Evolutionary conservation across 2,329 filamentous ascomycete species (phyloP).

Genomic region (Xylariaceae sp.): DNA sequence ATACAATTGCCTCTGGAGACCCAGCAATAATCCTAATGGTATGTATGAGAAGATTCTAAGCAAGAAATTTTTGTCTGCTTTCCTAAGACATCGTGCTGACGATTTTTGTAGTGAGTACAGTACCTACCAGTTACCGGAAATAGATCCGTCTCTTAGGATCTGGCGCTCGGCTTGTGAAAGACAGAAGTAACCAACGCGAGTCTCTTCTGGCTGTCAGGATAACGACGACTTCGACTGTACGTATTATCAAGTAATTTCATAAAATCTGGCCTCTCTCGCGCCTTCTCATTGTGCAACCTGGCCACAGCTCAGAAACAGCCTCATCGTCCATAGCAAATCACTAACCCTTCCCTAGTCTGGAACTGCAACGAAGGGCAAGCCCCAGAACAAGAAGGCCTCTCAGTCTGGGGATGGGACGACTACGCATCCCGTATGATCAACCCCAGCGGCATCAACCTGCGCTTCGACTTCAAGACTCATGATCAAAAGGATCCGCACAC

Average conservation of each 20-base stretch:
- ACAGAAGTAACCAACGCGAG: too few relatives aligned
- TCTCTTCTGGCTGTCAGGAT: too few relatives aligned
- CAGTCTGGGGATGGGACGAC: conserved; percentile 1
- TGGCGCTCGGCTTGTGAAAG: neutral
- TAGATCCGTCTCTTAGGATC: neutral
- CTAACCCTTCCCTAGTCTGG: neutral
- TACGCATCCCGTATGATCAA: neutral
- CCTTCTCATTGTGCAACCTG: too few relatives aligned
- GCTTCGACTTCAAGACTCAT: conserved; percentile 3
- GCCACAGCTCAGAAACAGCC: too few relatives aligned
- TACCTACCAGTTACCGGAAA: too few relatives aligned
- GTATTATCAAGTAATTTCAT: too few relatives aligned
- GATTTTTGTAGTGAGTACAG: too few relatives aligned
- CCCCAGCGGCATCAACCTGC: conserved; percentile 3
- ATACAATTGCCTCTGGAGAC: conserved; percentile 2
- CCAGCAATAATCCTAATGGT: conserved; percentile 4
- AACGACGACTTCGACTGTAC: too few relatives aligned
- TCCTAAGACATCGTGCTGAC: too few relatives aligned
- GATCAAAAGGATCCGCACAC: neutral
- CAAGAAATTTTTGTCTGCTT: too few relatives aligned
- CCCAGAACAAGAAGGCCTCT: neutral
- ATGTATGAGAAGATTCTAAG: neutral
- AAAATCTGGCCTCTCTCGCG: too few relatives aligned
- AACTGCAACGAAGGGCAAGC: neutral
- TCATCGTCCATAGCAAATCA: too few relatives aligned